Conservation (phyloP, 768 basidiomycete genomes). For the Clitopilus passeckerianus region DNA sequence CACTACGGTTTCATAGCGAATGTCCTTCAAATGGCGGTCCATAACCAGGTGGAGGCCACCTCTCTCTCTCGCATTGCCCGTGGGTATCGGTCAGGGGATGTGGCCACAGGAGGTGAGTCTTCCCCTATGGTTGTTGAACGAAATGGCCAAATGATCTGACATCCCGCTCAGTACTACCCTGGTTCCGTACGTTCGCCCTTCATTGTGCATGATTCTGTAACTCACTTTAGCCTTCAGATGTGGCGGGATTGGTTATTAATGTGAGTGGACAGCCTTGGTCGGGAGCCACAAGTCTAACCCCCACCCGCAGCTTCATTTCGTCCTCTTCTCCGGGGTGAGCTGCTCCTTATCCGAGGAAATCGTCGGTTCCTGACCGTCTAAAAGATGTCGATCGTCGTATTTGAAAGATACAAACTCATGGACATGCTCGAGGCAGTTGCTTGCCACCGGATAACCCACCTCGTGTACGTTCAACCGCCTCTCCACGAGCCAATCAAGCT, state of each 20-base stretch:
- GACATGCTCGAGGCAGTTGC: constrained; percentile 41
- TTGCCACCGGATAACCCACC: constrained; percentile 40
- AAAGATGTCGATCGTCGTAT: constrained; percentile 49
- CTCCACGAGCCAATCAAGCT: neutral
- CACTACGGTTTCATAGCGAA: constrained; percentile 55
- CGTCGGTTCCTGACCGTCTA: neutral
- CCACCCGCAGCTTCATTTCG: constrained; percentile 43
- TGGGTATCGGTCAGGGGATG: constrained; percentile 45
- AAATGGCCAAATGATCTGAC: constrained; percentile 5
- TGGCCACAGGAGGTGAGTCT: constrained; percentile 31
- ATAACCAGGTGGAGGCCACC: constrained; percentile 23
- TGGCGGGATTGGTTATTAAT: constrained; percentile 48
- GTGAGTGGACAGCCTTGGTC: constrained; percentile 22
- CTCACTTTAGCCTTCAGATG: constrained; percentile 13
- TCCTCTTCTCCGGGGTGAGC: constrained; percentile 47
- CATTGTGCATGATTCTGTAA: constrained; percentile 19
- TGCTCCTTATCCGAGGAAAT: neutral
- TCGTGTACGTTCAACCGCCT: constrained; percentile 16
- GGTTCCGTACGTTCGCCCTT: constrained; percentile 39
- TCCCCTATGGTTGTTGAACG: constrained; percentile 1
- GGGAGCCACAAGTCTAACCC: constrained; percentile 8
- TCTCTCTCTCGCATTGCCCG: constrained; percentile 19
- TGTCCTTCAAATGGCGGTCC: constrained; percentile 42
- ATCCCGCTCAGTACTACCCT: constrained; percentile 22
- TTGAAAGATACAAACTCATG: constrained; percentile 38